Conservation (phyloP, 2,329 filamentous ascomycete species). For the Xylariaceae sp. region DNA sequence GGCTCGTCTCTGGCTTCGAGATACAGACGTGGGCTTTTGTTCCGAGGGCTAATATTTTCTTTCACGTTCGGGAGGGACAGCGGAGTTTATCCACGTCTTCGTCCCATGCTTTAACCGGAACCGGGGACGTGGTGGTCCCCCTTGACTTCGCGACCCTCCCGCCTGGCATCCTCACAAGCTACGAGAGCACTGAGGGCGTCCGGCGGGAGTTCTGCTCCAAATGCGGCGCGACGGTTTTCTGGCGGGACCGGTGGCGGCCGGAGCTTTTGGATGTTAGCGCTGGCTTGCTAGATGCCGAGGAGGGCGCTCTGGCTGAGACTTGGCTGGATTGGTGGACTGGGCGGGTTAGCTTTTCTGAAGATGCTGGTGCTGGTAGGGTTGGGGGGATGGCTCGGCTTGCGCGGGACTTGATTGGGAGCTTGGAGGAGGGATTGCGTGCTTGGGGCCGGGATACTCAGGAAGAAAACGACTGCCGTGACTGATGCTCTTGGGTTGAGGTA, state of each 20-base stretch:
- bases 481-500: not conserved
- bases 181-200: slow-evolving; percentile 51
- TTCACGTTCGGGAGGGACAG: slow-evolving; percentile 31
- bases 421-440: slow-evolving; percentile 25
- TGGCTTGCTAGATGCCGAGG: slow-evolving; percentile 49
- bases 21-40: slow-evolving; percentile 65
- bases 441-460: slow-evolving; percentile 2
- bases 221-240: slow-evolving; percentile 64
- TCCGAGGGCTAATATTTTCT: slow-evolving; percentile 53
- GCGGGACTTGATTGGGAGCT: slow-evolving; percentile 25
- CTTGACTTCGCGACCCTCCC: slow-evolving; percentile 38
- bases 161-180: slow-evolving; percentile 45
- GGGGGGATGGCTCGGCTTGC: slow-evolving; percentile 31
- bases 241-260: slow-evolving; percentile 50
- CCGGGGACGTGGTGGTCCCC: slow-evolving; percentile 14
- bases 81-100: too few species aligned
- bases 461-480: not conserved
- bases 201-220: slow-evolving; percentile 56
- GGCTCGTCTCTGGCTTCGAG: slow-evolving; percentile 57
- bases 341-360: slow-evolving; percentile 57
- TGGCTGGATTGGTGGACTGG: slow-evolving; percentile 61
- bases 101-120: too few species aligned
- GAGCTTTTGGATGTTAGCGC: slow-evolving; percentile 60
- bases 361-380: slow-evolving; percentile 36
- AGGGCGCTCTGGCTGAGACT: slow-evolving; percentile 51